Conservation (phyloP, 2,329 filamentous ascomycete species). For the Microdochium trichocladiopsis region DNA sequence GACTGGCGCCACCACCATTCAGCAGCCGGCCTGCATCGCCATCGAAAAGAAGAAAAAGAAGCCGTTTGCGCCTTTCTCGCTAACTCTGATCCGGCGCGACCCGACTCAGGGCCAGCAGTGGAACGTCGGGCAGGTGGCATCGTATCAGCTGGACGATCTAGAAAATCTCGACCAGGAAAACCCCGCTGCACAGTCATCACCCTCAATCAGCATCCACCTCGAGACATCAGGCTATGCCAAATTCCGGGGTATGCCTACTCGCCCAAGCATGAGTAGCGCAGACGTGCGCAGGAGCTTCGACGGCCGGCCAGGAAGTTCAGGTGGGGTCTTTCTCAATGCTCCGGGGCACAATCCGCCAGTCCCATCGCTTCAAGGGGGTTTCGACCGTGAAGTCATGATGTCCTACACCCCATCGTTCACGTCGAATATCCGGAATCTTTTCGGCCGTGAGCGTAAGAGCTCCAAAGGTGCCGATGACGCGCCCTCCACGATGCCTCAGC, state of each 20-base stretch:
- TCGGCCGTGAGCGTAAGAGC: slow-evolving; percentile 24
- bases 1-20: background rate
- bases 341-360: background rate
- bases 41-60: slow-evolving; percentile 24
- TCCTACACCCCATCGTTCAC: slow-evolving; percentile 43
- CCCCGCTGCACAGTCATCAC: slow-evolving; percentile 18
- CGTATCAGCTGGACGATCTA: slow-evolving; percentile 37
- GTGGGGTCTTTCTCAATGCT: background rate
- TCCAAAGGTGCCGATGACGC: slow-evolving; percentile 17
- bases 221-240: slow-evolving; percentile 51
- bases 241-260: slow-evolving; percentile 42
- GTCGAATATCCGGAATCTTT: slow-evolving; percentile 36
- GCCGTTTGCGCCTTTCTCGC: slow-evolving; percentile 37
- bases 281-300: slow-evolving; percentile 15
- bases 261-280: slow-evolving; percentile 10
- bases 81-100: slow-evolving; percentile 68
- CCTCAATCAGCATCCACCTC: slow-evolving; percentile 43
- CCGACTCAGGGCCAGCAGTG: slow-evolving; percentile 62
- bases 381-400: slow-evolving; percentile 53
- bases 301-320: slow-evolving; percentile 14
- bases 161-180: slow-evolving; percentile 21
- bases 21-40: slow-evolving; percentile 29
- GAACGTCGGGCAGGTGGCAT: slow-evolving; percentile 64
- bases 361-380: slow-evolving; percentile 21
- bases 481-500: slow-evolving; percentile 15